Evolutionary conservation across 2,329 filamentous ascomycete species (phyloP).

Genomic region (Drechslerella dactyloides): DNA sequence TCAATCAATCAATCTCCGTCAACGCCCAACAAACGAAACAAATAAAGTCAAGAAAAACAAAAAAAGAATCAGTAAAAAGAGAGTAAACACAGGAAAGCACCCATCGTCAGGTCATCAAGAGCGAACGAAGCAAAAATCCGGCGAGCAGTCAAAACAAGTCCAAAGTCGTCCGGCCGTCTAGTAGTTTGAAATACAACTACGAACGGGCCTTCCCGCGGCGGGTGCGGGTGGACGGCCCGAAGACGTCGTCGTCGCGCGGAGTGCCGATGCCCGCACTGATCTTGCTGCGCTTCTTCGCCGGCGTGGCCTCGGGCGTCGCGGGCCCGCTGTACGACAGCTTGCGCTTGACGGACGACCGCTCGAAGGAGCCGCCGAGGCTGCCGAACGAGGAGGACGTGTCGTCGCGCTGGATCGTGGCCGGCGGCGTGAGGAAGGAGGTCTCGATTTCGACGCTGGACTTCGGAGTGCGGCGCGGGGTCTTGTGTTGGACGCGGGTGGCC

Average conservation of each 20-base stretch:
- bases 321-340: conserved; percentile 39
- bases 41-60: neutral
- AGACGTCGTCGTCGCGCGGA: conserved; percentile 28
- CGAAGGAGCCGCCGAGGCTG: conserved; percentile 3
- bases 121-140: conserved; percentile 15
- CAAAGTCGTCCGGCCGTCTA: neutral
- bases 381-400: conserved; percentile 22
- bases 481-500: conserved; percentile 17
- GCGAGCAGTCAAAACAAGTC: conserved; percentile 10
- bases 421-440: conserved; percentile 40
- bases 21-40: conserved; percentile 30
- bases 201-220: conserved; percentile 36
- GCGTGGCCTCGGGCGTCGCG: conserved; percentile 45
- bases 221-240: conserved; percentile 23
- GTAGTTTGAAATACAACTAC: conserved; percentile 17
- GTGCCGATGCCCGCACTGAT: conserved; percentile 6
- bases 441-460: conserved; percentile 31
- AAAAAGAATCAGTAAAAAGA: neutral
- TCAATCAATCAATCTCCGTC: conserved; percentile 29
- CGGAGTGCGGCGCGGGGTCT: conserved; percentile 30
- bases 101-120: conserved; percentile 39
- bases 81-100: neutral
- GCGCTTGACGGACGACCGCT: conserved; percentile 31
- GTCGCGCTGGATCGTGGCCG: conserved; percentile 32
- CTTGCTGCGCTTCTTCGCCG: conserved; percentile 44